Percentiles rank a stretch among this genome's conserved stretches.
Evolutionary conservation across 257 asterid genomes (phyloP).

Genomic region (Henckelia pumila): DNA sequence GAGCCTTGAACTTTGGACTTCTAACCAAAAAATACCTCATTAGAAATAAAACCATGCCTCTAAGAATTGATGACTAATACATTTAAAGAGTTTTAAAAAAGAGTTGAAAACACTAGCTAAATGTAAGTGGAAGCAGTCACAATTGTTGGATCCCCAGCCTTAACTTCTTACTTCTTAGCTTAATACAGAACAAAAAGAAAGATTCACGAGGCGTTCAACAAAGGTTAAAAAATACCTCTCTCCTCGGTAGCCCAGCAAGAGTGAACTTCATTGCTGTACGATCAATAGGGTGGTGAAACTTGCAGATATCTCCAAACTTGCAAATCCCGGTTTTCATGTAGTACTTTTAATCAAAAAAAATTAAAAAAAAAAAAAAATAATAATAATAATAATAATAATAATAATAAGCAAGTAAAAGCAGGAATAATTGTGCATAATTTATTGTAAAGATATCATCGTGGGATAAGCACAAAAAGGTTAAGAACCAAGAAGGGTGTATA

Average conservation of each 20-base stretch:
- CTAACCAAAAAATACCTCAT: background rate
- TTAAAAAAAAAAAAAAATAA: no score
- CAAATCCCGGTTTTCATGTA: constrained; percentile 94
- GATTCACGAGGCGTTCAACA: constrained; percentile 1
- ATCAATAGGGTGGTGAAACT: constrained; percentile 86
- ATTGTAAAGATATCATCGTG: background rate
- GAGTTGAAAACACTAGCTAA: no score
- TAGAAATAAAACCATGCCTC: constrained; percentile 5
- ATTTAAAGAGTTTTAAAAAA: no score
- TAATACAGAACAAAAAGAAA: background rate
- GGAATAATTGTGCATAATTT: constrained; percentile 8
- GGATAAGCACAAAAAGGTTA: constrained; percentile 12
- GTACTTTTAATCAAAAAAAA: constrained; percentile 43
- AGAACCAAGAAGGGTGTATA: constrained; percentile 16
- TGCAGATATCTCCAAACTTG: constrained; percentile 81
- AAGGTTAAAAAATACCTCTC: constrained; percentile 66
- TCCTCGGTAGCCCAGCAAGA: constrained; percentile 92
- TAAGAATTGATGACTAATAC: background rate
- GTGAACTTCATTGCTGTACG: constrained; percentile 71
- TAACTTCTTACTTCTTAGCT: background rate
- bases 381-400: no score
- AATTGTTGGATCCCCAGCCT: background rate
- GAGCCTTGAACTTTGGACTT: background rate
- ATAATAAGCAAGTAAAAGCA: constrained; percentile 3
- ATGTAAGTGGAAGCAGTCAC: background rate